These are phyloP conservation scores for Trichoderma gracile DNA, from an alignment of 2,329 filamentous ascomycete genomes.

Conservation along the genomic window DNA sequence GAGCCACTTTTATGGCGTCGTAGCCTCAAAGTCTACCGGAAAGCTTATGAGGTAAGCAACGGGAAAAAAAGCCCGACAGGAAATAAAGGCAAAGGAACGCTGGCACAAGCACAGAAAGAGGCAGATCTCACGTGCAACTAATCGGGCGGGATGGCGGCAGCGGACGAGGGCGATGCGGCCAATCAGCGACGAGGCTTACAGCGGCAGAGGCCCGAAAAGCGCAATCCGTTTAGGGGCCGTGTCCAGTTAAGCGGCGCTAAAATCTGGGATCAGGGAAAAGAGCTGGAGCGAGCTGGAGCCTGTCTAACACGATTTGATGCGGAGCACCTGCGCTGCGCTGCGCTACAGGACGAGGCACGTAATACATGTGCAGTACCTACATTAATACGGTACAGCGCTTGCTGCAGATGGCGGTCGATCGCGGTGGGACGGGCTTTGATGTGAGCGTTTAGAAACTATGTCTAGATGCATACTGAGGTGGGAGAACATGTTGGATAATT, in stretches of 20 bases:
- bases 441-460: no score
- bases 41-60: not conserved
- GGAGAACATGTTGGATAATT: no score
- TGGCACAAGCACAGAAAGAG: not conserved
- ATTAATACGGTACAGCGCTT: not conserved
- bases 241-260: conserved; percentile 19
- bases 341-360: not conserved
- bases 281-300: no score
- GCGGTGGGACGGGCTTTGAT: not conserved
- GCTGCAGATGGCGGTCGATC: conserved; percentile 14
- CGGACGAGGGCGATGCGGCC: conserved; percentile 16
- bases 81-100: not conserved
- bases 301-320: not conserved
- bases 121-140: conserved; percentile 26
- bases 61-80: not conserved
- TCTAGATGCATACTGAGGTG: no score
- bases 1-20: conserved; percentile 7
- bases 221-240: conserved; percentile 24
- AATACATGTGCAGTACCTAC: no score
- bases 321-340: conserved; percentile 15
- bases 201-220: conserved; percentile 20
- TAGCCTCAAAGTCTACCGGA: not conserved
- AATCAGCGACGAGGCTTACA: conserved; percentile 19
- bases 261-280: not conserved
- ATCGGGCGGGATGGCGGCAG: conserved; percentile 26